These are phyloP conservation scores for Phytophthora quininea DNA, from an alignment of 352 stramenopile species.

Conservation along the genomic window DNA sequence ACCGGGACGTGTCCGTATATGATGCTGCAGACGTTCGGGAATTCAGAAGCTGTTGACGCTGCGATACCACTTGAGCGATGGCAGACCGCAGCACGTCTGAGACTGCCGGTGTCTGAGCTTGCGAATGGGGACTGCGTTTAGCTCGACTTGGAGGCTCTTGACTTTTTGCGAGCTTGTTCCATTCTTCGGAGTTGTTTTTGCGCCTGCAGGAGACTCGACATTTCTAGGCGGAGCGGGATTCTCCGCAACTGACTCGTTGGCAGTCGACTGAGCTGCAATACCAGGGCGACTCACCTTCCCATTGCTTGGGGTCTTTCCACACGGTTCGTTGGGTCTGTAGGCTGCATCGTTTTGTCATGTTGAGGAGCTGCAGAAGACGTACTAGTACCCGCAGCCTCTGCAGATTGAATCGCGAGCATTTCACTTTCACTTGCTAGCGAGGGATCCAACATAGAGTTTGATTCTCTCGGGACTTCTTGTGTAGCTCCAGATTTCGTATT, in stretches of 20 bases:
- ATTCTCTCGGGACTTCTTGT: too few species aligned
- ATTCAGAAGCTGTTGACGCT: slow-evolving; percentile 24
- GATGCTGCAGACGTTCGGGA: neutral
- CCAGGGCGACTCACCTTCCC: neutral
- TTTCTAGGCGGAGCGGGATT: neutral
- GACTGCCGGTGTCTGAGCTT: slow-evolving; percentile 5
- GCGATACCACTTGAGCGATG: slow-evolving; percentile 32
- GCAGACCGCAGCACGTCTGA: slow-evolving; percentile 19
- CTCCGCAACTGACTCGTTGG: neutral
- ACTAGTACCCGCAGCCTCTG: too few species aligned
- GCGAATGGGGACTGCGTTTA: too few species aligned
- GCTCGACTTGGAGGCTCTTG: too few species aligned
- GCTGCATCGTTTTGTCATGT: too few species aligned
- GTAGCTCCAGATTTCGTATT: too few species aligned
- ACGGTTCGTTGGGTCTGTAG: too few species aligned
- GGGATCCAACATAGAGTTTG: too few species aligned
- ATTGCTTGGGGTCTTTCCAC: neutral
- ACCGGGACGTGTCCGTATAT: neutral
- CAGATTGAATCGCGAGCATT: neutral
- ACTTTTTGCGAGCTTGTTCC: neutral
- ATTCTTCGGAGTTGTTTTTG: neutral
- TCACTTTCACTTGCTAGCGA: neutral
- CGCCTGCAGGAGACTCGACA: too few species aligned
- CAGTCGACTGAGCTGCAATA: neutral
- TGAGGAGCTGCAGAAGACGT: too few species aligned